Evolutionary conservation across 2,329 filamentous ascomycete genomes (phyloP).

Genomic region (Fusarium tanahbumbuense): DNA sequence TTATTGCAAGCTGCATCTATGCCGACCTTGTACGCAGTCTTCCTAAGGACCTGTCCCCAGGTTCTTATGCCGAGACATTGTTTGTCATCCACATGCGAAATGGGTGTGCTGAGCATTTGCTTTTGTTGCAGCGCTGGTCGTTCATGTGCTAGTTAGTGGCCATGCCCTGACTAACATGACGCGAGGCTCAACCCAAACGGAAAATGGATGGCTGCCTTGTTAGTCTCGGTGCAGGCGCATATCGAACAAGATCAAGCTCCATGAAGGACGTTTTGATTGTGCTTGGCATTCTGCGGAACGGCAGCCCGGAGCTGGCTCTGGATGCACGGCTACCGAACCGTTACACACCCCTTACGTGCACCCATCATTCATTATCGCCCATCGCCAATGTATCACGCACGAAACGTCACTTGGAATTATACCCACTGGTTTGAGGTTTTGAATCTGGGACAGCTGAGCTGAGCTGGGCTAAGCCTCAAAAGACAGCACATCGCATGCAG

Average conservation of each 20-base stretch:
- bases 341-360: conserved; percentile 36
- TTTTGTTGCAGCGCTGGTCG: conserved; percentile 15
- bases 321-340: conserved; percentile 36
- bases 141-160: conserved; percentile 27
- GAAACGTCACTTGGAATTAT: conserved; percentile 29
- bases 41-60: conserved; percentile 38
- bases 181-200: conserved; percentile 33
- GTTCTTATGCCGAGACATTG: conserved; percentile 28
- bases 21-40: conserved; percentile 66
- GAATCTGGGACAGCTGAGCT: conserved; percentile 18
- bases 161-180: conserved; percentile 41
- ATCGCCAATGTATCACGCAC: conserved; percentile 10
- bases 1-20: conserved; percentile 75
- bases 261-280: conserved; percentile 35
- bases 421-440: conserved; percentile 28
- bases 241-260: conserved; percentile 28
- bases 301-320: conserved; percentile 43
- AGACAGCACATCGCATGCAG: conserved; percentile 19
- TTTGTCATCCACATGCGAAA: conserved; percentile 30
- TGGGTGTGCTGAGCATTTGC: conserved; percentile 24
- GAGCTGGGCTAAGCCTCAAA: conserved; percentile 30
- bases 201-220: conserved; percentile 24
- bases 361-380: conserved; percentile 20
- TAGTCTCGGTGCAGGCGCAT: conserved; percentile 37
- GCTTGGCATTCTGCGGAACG: conserved; percentile 38